These are phyloP conservation scores for Eucalyptus sp. DNA, from an alignment of 345 rosid species.

Conservation along the genomic window DNA sequence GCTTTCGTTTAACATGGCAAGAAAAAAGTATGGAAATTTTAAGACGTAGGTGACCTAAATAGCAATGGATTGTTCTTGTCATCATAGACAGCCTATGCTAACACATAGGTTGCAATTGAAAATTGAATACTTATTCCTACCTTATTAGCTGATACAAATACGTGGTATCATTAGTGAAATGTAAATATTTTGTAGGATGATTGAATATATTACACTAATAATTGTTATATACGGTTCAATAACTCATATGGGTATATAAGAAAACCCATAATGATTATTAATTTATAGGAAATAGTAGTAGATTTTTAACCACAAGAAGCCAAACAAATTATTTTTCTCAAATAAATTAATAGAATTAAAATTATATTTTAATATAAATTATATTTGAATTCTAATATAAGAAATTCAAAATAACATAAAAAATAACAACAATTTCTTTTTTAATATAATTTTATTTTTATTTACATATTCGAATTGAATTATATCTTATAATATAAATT, in stretches of 20 bases:
- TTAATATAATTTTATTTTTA: too few relatives aligned
- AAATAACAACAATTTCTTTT: rapidly evolving
- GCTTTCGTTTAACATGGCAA: background rate
- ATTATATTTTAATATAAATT: too few relatives aligned
- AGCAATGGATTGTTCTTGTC: background rate
- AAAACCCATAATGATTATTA: background rate
- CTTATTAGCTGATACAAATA: background rate
- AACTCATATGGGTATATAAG: background rate
- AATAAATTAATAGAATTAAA: too few relatives aligned
- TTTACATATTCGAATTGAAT: too few relatives aligned
- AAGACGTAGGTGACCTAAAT: background rate
- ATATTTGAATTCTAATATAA: too few relatives aligned
- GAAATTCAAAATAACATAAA: too few relatives aligned
- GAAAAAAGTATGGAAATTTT: background rate
- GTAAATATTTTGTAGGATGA: background rate
- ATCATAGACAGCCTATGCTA: background rate
- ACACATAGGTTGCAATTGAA: background rate
- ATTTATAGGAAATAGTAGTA: background rate
- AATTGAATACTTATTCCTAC: background rate
- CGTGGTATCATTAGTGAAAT: background rate
- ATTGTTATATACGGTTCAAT: background rate
- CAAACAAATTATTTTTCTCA: background rate
- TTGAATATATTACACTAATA: background rate
- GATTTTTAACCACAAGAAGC: background rate
- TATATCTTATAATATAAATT: too few relatives aligned